Conservation (phyloP, 306 rosid genomes). For the Boehmeria nivea region DNA sequence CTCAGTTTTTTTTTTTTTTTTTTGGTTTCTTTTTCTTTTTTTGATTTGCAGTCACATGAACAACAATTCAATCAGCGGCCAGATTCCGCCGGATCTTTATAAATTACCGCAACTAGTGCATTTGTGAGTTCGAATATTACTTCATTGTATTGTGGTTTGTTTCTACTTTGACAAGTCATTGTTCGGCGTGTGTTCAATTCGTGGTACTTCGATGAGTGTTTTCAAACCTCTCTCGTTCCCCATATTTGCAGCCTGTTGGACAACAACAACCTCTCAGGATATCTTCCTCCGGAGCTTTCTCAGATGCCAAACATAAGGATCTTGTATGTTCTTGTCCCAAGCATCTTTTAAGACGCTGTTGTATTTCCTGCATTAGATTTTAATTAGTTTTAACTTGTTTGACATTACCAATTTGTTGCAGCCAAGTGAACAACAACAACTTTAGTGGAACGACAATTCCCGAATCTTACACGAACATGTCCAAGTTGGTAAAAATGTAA, state of each 20-base stretch:
- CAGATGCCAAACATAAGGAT: slow-evolving; percentile 41
- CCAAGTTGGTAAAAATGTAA: slow-evolving; percentile 40
- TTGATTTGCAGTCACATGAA: slow-evolving; percentile 77
- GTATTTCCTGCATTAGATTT: no score
- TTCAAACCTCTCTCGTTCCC: background rate
- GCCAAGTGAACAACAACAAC: slow-evolving; percentile 49
- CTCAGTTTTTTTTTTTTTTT: no score
- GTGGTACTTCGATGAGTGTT: background rate
- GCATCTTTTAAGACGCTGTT: background rate
- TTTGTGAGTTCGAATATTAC: slow-evolving; percentile 47
- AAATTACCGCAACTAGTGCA: slow-evolving; percentile 58
- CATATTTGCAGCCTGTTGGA: slow-evolving; percentile 78
- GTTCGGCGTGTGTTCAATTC: background rate
- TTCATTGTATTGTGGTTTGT: background rate
- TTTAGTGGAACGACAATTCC: slow-evolving; percentile 37
- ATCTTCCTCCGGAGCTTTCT: slow-evolving; percentile 57
- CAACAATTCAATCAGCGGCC: slow-evolving; percentile 89
- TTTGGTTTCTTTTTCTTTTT: slow-evolving; percentile 15
- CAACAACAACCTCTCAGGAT: slow-evolving; percentile 81
- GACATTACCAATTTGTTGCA: slow-evolving; percentile 16
- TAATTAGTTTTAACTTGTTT: no score
- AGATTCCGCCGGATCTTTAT: slow-evolving; percentile 62
- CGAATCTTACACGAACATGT: slow-evolving; percentile 31
- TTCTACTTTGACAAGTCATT: no score
- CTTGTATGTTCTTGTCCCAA: slow-evolving; percentile 31